Conservation (phyloP, 805 yeast species). For the Helenozyma baotianmanensis region DNA sequence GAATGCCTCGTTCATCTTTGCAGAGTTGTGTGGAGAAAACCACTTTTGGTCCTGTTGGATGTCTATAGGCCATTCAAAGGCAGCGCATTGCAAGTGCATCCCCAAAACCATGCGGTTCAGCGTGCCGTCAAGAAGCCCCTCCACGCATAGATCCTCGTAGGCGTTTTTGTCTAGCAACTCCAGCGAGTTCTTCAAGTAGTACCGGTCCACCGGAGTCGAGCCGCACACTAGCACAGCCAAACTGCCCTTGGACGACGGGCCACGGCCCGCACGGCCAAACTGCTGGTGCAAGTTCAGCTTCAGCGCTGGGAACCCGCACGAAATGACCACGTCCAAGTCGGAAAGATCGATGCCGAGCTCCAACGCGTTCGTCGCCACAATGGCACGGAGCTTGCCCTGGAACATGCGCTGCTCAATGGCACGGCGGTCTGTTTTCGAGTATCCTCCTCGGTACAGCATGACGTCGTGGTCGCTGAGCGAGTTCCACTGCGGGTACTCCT, state of each 20-base stretch:
- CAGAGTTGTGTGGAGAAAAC: constrained; percentile 42
- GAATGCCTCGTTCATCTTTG: constrained; percentile 14
- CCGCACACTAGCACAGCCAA: constrained; percentile 82
- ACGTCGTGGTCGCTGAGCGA: constrained; percentile 52
- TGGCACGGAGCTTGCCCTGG: constrained; percentile 75
- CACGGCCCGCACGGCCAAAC: constrained; percentile 95
- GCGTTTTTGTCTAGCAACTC: constrained; percentile 41
- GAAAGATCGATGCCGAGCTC: constrained; percentile 97
- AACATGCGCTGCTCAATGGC: constrained; percentile 89
- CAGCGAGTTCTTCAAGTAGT: constrained; percentile 67
- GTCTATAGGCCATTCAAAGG: constrained; percentile 71
- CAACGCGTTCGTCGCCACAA: constrained; percentile 90
- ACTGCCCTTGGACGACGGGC: constrained; percentile 64
- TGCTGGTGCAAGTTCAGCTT: constrained; percentile 89
- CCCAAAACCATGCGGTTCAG: constrained; percentile 50
- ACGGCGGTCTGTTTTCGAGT: constrained; percentile 79
- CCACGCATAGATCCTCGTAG: constrained; percentile 41
- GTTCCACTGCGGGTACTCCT: constrained; percentile 32
- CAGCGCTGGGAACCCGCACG: constrained; percentile 90
- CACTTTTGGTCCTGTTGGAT: constrained; percentile 50
- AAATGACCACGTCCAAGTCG: constrained; percentile 81
- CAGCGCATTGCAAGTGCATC: constrained; percentile 92
- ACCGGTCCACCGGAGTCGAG: constrained; percentile 79
- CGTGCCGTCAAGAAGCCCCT: constrained; percentile 29
- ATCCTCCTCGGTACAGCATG: constrained; percentile 95